Evolutionary conservation across 495 filamentous ascomycete genomes (phyloP).

Genomic region (Mytilinidion resinicola): DNA sequence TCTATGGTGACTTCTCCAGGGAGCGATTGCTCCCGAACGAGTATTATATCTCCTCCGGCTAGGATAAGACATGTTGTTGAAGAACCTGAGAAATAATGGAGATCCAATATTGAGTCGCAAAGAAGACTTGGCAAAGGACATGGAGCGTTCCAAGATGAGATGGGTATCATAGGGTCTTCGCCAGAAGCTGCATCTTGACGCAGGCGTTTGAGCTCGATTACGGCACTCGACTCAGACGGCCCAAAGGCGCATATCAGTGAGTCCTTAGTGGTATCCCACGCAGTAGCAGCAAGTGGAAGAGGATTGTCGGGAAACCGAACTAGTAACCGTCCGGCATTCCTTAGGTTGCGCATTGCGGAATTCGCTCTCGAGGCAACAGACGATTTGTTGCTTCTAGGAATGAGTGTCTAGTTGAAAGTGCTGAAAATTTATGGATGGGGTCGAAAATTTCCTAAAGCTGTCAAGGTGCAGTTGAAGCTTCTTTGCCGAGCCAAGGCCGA

Average conservation of each 20-base stretch:
- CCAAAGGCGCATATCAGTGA: slow-evolving; percentile 35
- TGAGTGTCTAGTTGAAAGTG: neutral
- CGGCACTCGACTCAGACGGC: slow-evolving; percentile 25
- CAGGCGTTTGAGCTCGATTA: slow-evolving; percentile 34
- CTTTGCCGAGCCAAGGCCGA: neutral
- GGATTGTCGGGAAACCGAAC: slow-evolving; percentile 21
- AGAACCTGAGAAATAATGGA: slow-evolving; percentile 81
- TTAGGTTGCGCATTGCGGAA: slow-evolving; percentile 37
- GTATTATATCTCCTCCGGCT: slow-evolving; percentile 83
- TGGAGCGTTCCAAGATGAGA: slow-evolving; percentile 84
- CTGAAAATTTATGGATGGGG: too few relatives aligned
- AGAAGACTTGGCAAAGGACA: slow-evolving; percentile 61
- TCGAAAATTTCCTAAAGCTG: neutral
- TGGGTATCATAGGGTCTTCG: slow-evolving; percentile 26
- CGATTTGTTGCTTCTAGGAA: neutral
- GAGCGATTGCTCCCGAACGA: slow-evolving; percentile 71
- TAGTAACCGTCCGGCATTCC: slow-evolving; percentile 25
- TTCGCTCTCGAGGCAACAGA: neutral
- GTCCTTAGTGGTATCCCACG: slow-evolving; percentile 32
- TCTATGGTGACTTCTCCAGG: slow-evolving; percentile 71
- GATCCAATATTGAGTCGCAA: slow-evolving; percentile 63
- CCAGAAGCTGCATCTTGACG: slow-evolving; percentile 3
- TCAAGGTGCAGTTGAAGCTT: neutral
- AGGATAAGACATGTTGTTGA: slow-evolving; percentile 71
- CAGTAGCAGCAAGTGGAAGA: slow-evolving; percentile 30